Evolutionary conservation across 2,329 filamentous ascomycete genomes (phyloP).

Genomic region (Thermothelomyces thermophilus): DNA sequence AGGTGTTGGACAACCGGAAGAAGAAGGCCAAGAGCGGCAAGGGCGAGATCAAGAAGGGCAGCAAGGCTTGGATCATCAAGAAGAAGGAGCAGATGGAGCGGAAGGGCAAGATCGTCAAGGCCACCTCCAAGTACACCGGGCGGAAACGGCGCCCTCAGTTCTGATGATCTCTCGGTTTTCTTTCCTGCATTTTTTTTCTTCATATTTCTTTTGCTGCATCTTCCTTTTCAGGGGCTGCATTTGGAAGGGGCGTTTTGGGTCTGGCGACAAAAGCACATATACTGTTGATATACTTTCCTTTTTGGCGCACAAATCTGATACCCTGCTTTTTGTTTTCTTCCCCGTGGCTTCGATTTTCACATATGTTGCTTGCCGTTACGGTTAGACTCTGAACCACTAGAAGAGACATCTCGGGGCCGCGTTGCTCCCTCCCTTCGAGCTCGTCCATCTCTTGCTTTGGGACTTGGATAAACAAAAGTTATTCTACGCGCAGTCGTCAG

Average conservation of each 20-base stretch:
- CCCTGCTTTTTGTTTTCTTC: too few relatives aligned
- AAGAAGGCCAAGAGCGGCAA: slow-evolving; percentile 46
- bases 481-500: too few relatives aligned
- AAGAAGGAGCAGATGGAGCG: slow-evolving; percentile 91
- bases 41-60: slow-evolving; percentile 66
- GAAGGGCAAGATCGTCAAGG: slow-evolving; percentile 92
- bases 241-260: slow-evolving; percentile 16
- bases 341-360: too few relatives aligned
- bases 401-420: too few relatives aligned
- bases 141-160: slow-evolving; percentile 77
- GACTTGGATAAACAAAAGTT: too few relatives aligned
- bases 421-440: too few relatives aligned
- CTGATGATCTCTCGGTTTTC: slow-evolving; percentile 34
- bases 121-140: slow-evolving; percentile 87
- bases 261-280: slow-evolving; percentile 9
- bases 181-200: slow-evolving; percentile 1
- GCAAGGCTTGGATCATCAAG: slow-evolving; percentile 74
- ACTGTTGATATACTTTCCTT: slow-evolving; percentile 1
- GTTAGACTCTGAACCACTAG: too few relatives aligned
- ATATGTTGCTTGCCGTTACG: too few relatives aligned
- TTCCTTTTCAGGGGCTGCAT: slow-evolving; percentile 8
- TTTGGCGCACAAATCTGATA: slow-evolving; percentile 19
- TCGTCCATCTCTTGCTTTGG: too few relatives aligned
- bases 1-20: slow-evolving; percentile 65
- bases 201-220: neutral